Percentiles rank a stretch among this genome's conserved stretches.
Evolutionary conservation across 192 early-diverging fungal genomes (phyloP).

Genomic region (Fimicolochytrium jonesii): DNA sequence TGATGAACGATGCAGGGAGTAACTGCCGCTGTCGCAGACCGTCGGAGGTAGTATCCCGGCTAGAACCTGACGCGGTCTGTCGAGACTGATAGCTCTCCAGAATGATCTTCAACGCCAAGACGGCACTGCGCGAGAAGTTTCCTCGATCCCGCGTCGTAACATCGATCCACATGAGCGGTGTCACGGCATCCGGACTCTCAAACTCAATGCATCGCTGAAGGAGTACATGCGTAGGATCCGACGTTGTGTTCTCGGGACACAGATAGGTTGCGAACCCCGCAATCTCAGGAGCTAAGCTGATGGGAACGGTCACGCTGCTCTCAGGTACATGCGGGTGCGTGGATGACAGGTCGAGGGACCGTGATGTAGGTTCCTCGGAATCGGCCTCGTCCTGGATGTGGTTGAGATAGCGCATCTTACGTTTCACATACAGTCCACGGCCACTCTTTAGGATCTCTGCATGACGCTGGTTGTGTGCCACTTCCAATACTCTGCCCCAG

Average conservation of each 20-base stretch:
- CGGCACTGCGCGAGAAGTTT: neutral
- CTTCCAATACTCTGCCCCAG: constrained; percentile 43
- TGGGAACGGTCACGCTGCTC: constrained; percentile 6
- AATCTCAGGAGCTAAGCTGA: constrained; percentile 13
- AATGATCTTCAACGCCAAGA: constrained; percentile 13
- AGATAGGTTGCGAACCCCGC: constrained; percentile 21
- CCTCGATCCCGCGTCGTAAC: constrained; percentile 12
- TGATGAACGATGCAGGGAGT: neutral
- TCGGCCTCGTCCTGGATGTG: constrained; percentile 39
- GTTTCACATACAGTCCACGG: constrained; percentile 19
- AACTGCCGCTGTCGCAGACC: neutral
- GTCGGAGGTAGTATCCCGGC: neutral
- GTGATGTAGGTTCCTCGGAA: neutral
- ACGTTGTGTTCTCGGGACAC: neutral
- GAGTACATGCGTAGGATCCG: constrained; percentile 33
- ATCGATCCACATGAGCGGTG: constrained; percentile 42
- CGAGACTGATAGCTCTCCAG: constrained; percentile 4
- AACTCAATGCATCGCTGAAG: constrained; percentile 49
- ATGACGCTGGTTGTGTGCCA: constrained; percentile 28
- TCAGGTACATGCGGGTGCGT: neutral
- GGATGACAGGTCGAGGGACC: neutral
- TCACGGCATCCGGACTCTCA: constrained; percentile 49
- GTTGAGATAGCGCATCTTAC: constrained; percentile 30
- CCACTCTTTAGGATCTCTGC: constrained; percentile 13
- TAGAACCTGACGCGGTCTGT: neutral